These are phyloP conservation scores for Penicillium salamii DNA, from an alignment of 495 filamentous ascomycete species.

Conservation along the genomic window DNA sequence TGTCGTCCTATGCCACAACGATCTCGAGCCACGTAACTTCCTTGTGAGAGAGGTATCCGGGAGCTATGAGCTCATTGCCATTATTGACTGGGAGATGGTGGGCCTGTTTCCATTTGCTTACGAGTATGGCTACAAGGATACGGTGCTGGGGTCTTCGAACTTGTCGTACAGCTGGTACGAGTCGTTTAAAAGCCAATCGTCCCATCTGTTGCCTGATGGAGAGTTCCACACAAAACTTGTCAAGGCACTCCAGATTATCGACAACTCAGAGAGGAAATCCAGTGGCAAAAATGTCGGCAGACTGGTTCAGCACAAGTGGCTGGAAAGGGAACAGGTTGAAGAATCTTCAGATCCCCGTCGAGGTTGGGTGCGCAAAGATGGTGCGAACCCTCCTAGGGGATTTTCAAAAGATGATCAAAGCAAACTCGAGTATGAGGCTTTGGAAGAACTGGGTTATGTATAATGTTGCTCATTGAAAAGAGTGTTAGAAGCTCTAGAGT, in stretches of 20 bases:
- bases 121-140: not conserved
- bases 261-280: not conserved
- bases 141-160: not conserved
- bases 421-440: not conserved
- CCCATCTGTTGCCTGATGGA: conserved; percentile 1
- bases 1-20: conserved; percentile 4
- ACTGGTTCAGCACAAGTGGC: not conserved
- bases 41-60: not conserved
- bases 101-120: not conserved
- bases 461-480: too few species aligned
- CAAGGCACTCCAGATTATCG: conserved; percentile 4
- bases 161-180: not conserved
- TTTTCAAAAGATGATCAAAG: not conserved
- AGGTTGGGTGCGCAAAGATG: not conserved
- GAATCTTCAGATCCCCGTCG: not conserved
- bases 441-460: not conserved
- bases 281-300: not conserved
- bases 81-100: not conserved
- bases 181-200: not conserved
- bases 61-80: not conserved
- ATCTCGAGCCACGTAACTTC: conserved; percentile 1
- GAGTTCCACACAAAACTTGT: not conserved
- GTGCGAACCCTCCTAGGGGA: not conserved
- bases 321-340: conserved; percentile 1
- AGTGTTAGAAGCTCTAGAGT: too few species aligned